Evolutionary conservation across 2,329 filamentous ascomycete genomes (phyloP).

Genomic region (Fusarium albidum): DNA sequence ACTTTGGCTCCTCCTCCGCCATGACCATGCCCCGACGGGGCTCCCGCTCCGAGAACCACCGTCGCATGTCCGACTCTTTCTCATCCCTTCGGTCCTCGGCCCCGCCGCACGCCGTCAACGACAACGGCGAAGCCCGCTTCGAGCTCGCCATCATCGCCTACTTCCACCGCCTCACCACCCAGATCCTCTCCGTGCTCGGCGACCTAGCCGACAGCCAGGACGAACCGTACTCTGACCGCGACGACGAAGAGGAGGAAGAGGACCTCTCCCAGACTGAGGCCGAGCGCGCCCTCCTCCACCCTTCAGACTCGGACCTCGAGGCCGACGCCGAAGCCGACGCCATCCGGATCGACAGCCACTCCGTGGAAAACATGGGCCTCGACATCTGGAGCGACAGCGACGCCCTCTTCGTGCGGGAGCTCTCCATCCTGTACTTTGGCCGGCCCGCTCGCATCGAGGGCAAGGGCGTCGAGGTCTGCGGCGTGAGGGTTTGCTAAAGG

Average conservation of each 20-base stretch:
- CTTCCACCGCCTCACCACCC: conserved; percentile 78
- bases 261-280: conserved; percentile 44
- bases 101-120: conserved; percentile 43
- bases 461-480: conserved; percentile 78
- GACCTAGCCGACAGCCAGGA: conserved; percentile 64
- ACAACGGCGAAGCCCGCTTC: conserved; percentile 56
- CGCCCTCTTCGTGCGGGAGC: conserved; percentile 71
- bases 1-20: conserved; percentile 52
- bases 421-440: conserved; percentile 72
- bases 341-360: conserved; percentile 68
- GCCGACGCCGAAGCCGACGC: conserved; percentile 48
- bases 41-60: conserved; percentile 41
- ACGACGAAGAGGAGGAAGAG: conserved; percentile 49
- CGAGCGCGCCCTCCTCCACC: conserved; percentile 40
- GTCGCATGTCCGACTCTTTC: conserved; percentile 54
- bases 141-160: conserved; percentile 82
- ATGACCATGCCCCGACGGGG: conserved; percentile 43
- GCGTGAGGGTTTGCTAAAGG: conserved; percentile 71
- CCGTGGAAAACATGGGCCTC: conserved; percentile 76
- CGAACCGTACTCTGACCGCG: conserved; percentile 48
- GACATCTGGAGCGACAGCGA: conserved; percentile 80
- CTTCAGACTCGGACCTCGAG: conserved; percentile 30
- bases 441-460: conserved; percentile 70
- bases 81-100: conserved; percentile 52
- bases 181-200: conserved; percentile 68